Evolutionary conservation across 2,329 filamentous ascomycete genomes (phyloP), one percentile per base, ranked within the genome.

Genomic region (Cryphonectria nitschkei): DNA sequence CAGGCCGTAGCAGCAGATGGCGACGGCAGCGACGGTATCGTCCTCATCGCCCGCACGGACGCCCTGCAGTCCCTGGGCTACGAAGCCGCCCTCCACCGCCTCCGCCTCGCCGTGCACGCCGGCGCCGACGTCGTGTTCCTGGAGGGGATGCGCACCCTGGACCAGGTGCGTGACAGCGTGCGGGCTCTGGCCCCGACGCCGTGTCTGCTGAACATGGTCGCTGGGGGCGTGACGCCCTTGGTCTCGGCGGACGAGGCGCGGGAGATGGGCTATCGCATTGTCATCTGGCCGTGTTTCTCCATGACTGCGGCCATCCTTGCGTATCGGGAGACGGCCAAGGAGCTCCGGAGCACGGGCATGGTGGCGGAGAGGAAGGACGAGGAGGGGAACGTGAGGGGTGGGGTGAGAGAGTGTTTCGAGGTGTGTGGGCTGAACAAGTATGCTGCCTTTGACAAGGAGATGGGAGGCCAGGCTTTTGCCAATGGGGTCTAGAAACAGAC

Each of bases 21-120:
- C 22, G 89, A 91, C 73, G 37, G 7, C 41, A 81, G 81, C 14
- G 83, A 83, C 22, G 89, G 91, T 73, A 88, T 92, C 52, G 84
- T 92, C 39, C 84, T 92, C 69, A 91, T 92, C 70, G 89, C 89
- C 0, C 83, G 89, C 14, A 91, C 89, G 0, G 89, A 92, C 74
- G 86, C 89, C 0, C 79, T 89, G 3, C 87, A 89, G 72, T 80
- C 82, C 0, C 80, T 84, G 7, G 89, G 88, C 0, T 91, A 87
- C 73, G 86, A 88, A 13, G 87, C 86, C 74, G 85, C 87, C 2
- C 77, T 90, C 11, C 74, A 75, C 1, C 79, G 89, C 1, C 78
- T 91, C 32, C 80, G 80, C 70, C 81, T 79, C 1, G 89, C 89
- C 0, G 79, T 84, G 0, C 81, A 82, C 2, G 84, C 84, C 16